These are phyloP conservation scores for Coemansia sp. DNA, from an alignment of 192 early-diverging fungal genomes.

Conservation along the genomic window DNA sequence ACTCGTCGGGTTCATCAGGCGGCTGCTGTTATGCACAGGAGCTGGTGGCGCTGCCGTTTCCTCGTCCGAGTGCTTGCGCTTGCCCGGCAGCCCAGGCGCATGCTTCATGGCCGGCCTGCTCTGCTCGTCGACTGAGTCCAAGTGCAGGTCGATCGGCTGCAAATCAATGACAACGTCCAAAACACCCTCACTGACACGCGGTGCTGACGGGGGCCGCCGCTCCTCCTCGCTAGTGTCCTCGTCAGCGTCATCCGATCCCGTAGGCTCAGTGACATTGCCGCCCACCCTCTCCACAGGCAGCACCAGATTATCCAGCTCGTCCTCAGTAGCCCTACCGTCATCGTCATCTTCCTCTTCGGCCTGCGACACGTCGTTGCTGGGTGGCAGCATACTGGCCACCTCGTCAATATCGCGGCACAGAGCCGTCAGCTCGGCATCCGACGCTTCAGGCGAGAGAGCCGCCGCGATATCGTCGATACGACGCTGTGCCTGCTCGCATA, in stretches of 20 bases:
- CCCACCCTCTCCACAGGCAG: not conserved
- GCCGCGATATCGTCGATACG: constrained; percentile 23
- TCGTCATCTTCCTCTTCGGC: not conserved
- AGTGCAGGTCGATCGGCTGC: constrained; percentile 24
- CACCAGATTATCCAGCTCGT: not conserved
- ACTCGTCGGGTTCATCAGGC: constrained; percentile 12
- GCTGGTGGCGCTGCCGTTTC: constrained; percentile 7
- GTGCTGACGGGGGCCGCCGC: too few species aligned
- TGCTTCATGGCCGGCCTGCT: not conserved
- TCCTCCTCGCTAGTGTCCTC: not conserved
- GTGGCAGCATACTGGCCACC: constrained; percentile 38
- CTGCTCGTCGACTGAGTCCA: constrained; percentile 10
- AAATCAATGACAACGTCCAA: constrained; percentile 44
- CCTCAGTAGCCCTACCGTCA: too few species aligned
- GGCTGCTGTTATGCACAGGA: constrained; percentile 1
- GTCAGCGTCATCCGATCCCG: not conserved
- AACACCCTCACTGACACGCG: not conserved
- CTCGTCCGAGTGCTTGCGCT: constrained; percentile 53
- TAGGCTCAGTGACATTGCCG: not conserved
- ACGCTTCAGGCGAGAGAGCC: constrained; percentile 17
- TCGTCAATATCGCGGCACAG: constrained; percentile 41
- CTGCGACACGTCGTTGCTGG: constrained; percentile 18
- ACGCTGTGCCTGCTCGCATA: constrained; percentile 5
- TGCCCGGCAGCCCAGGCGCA: constrained; percentile 17
- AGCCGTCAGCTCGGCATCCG: constrained; percentile 25